Base-by-base conservation (phyloP, 2,329 filamentous ascomycete genomes). In the Neocucurbitaria cava region DNA sequence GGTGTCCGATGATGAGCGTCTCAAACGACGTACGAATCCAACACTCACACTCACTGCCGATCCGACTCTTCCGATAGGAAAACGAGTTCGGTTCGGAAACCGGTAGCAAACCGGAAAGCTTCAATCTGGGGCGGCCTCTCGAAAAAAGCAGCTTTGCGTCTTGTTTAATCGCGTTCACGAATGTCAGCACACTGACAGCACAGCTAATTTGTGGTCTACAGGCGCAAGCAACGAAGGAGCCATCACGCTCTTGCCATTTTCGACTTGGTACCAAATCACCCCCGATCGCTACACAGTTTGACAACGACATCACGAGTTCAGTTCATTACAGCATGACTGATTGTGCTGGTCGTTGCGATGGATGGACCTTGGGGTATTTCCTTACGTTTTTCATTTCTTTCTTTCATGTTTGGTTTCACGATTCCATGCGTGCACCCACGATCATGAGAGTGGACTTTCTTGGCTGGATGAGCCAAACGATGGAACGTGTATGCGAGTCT, bases 1-100 rank as follows among this genome's bases (percentile, higher is more conserved):
- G 62, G 46, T 36, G 39, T 24, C 10, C 36, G 35, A 46, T 38
- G 26, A 49, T 20, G 23, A 50, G 55, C 55, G 60, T 57, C 53
- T 44, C 43, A 18, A 36, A 40, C 42, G 49, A 49, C 50, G 58
- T 49, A 45, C 23, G 21, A 31, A 31, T 38, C 17, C 46, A 46
- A 56, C 31, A 40, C 39, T 31, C 17, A 47, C 44, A 10, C 26
- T 5, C 36, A 20, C 10, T 40, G 23, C 20, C 13, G 13, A 23
- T 40, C 20, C 4, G 2, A 24, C 38, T 24, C 20, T 18, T 9
- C 21, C 20, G 38, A 23, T 23, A 24, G 21, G 38, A 18, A 39
- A 39, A 40, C 21, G 38, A 23, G 20, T 40, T 18, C 20, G 15
- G 13, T 24, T 23, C 20, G 15, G 20, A 18, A 24, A 40, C 38